Evolutionary conservation across 1,139 yeast species (phyloP).

Genomic region (Candida glucosophila): DNA sequence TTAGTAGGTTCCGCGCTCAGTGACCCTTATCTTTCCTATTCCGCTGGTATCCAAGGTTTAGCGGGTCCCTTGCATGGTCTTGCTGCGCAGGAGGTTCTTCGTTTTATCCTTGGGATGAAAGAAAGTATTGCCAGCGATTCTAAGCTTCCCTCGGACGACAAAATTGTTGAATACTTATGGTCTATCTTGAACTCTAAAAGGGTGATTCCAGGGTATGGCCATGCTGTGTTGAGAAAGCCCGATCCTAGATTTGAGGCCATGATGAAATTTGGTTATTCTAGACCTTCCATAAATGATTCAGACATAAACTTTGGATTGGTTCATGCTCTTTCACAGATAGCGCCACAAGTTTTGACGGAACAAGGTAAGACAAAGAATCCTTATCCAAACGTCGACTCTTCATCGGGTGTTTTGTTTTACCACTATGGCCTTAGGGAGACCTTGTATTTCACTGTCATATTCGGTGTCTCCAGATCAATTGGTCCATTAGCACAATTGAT

Average conservation of each 20-base stretch:
- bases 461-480: conserved; percentile 51
- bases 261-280: conserved; percentile 20
- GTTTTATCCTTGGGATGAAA: conserved; percentile 24
- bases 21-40: conserved; percentile 28
- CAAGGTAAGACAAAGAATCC: conserved; percentile 63
- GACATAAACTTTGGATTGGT: conserved; percentile 22
- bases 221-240: conserved; percentile 34
- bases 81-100: conserved; percentile 36
- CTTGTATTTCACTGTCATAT: conserved; percentile 49
- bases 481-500: conserved; percentile 53
- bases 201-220: conserved; percentile 39
- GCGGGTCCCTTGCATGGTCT: conserved; percentile 39
- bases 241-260: conserved; percentile 32
- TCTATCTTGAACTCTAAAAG: conserved; percentile 28
- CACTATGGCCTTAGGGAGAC: conserved; percentile 51
- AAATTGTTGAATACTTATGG: conserved; percentile 28
- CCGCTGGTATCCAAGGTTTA: conserved; percentile 34
- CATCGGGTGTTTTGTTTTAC: conserved; percentile 48
- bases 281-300: conserved; percentile 14
- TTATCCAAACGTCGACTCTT: conserved; percentile 55
- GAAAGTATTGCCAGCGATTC: conserved; percentile 10
- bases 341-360: conserved; percentile 45
- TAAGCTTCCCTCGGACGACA: conserved; percentile 10
- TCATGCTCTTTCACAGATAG: conserved; percentile 29
- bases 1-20: conserved; percentile 33